phyloP scores from a whole-genome alignment of 1,284 basidiomycete genomes.

The Rhodotorula mucilaginosa region DNA sequence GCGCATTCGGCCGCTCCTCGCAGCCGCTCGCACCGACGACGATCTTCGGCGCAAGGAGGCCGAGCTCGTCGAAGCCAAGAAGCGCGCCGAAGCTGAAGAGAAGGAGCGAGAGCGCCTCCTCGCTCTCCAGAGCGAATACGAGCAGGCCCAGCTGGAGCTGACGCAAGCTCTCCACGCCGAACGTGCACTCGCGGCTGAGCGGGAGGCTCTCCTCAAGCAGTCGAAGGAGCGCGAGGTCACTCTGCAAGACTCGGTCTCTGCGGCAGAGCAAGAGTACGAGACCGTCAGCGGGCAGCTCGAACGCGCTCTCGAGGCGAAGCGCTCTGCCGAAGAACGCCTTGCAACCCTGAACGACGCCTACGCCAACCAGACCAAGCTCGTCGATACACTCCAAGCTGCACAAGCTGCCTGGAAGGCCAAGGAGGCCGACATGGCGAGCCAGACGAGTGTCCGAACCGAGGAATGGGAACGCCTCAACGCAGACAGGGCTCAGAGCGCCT shows the following conservation, averaged over 20 bases:
- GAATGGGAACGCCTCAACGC: slow-evolving; percentile 35
- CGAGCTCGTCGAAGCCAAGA: slow-evolving; percentile 76
- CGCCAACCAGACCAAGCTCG: slow-evolving; percentile 37
- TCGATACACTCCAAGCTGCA: slow-evolving; percentile 34
- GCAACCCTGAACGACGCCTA: slow-evolving; percentile 37
- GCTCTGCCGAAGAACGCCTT: slow-evolving; percentile 22
- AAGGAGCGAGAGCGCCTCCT: slow-evolving; percentile 74
- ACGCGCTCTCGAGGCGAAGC: slow-evolving; percentile 62
- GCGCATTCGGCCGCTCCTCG: slow-evolving; percentile 83
- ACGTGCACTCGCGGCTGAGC: slow-evolving; percentile 73
- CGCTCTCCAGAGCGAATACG: slow-evolving; percentile 70
- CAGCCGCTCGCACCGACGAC: slow-evolving; percentile 88
- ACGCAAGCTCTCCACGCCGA: slow-evolving; percentile 81
- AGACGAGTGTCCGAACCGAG: slow-evolving; percentile 37
- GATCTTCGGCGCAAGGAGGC: slow-evolving; percentile 84
- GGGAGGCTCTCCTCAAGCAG: slow-evolving; percentile 78
- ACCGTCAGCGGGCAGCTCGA: slow-evolving; percentile 82
- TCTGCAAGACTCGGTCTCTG: slow-evolving; percentile 77
- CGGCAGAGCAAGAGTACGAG: slow-evolving; percentile 75
- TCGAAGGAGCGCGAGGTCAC: slow-evolving; percentile 80
- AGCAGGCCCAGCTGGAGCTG: slow-evolving; percentile 76
- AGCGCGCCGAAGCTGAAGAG: slow-evolving; percentile 79
- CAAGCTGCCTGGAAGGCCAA: slow-evolving; percentile 53
- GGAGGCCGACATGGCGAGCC: slow-evolving; percentile 58
- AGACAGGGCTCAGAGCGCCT: slow-evolving; percentile 18